phyloP scores from a whole-genome alignment of 2,329 filamentous ascomycete genomes.

The Fusarium pseudograminearum region DNA sequence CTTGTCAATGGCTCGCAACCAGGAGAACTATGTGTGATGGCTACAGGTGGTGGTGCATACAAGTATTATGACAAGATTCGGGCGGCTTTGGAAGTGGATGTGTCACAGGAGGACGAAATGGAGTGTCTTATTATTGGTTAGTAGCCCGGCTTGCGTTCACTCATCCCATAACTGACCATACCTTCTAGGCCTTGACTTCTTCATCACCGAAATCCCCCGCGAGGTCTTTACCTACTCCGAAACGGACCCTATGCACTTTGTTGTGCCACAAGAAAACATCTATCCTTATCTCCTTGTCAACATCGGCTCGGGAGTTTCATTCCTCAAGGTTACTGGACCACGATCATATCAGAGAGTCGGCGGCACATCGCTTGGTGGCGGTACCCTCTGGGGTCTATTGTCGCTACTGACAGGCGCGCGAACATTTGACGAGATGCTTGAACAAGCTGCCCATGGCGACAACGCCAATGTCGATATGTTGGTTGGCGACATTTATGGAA shows the following conservation, averaged over 20 bases:
- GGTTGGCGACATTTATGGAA: conserved; percentile 97
- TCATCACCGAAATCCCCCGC: conserved; percentile 96
- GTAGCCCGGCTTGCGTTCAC: conserved; percentile 36
- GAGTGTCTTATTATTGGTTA: conserved; percentile 94
- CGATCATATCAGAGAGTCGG: conserved; percentile 90
- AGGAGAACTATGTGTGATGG: conserved; percentile 88
- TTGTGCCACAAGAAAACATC: conserved; percentile 79
- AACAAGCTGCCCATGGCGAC: conserved; percentile 89
- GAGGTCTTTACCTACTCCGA: conserved; percentile 98
- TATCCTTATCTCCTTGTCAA: conserved; percentile 99
- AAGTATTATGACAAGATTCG: conserved; percentile 96
- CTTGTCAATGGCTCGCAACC: conserved; percentile 78
- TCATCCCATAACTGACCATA: conserved; percentile 13
- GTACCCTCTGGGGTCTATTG: conserved; percentile 96
- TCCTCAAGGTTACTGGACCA: conserved; percentile 95
- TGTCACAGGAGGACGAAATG: conserved; percentile 97
- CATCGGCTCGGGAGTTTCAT: conserved; percentile 95
- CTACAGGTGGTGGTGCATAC: conserved; percentile 94
- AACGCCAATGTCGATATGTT: conserved; percentile 96
- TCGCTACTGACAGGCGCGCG: conserved; percentile 92
- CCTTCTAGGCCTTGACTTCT: conserved; percentile 86
- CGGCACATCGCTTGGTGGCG: conserved; percentile 92
- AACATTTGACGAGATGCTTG: conserved; percentile 98
- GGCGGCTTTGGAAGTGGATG: conserved; percentile 85
- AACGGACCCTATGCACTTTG: conserved; percentile 89